Base-by-base conservation (phyloP, 306 rosid species). In the Malus orientalis region DNA sequence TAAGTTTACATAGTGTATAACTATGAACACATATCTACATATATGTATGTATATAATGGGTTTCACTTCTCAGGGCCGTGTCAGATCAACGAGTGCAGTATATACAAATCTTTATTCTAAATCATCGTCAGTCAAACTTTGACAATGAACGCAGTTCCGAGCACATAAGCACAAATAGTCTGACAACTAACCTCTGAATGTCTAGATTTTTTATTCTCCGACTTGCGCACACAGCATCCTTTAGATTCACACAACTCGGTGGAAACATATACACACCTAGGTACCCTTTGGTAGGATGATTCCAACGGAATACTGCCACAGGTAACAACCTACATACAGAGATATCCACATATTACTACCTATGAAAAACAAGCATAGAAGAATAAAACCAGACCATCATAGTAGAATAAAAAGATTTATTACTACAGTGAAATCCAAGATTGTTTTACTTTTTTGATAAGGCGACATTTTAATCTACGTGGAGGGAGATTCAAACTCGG, bases 241-340 rank as follows among this genome's bases (percentile, higher is more conserved):
- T 86, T 93, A 70, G 89, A 88, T 84, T 96, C 96, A 79, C 82
- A 91, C 72, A 96, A 74, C 70, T 96, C 97, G 13, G 99, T 83
- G 40, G 97, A 92, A 79, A 92, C 89, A 71, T 92, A 92, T 2
- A 92, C 96, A 64, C 99, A 96, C 86, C 99, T 88, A 19, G 93
- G 71, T 58, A 89, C 81, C 76, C 88, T 88, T 78, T 92, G 99
- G 88, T 96, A 96, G 51, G 99, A 92, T 16, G 98, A 88, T 82
- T 96, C 99, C 87, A 96, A 74, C 71, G 99, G 97, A 84, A 96
- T 96, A 78, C 99, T 96, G 76, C 99, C 98, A 73, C 99, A 96
- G 30, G 99, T 96, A 73, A 96, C 99, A 76, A 96, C 97, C 99
- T 96, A 81, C 88, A 85, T 13, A 74, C 76, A 80, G 81, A 54